These are phyloP conservation scores for Colletotrichum magnum DNA, from an alignment of 2,329 filamentous ascomycete genomes.

Conservation along the genomic window DNA sequence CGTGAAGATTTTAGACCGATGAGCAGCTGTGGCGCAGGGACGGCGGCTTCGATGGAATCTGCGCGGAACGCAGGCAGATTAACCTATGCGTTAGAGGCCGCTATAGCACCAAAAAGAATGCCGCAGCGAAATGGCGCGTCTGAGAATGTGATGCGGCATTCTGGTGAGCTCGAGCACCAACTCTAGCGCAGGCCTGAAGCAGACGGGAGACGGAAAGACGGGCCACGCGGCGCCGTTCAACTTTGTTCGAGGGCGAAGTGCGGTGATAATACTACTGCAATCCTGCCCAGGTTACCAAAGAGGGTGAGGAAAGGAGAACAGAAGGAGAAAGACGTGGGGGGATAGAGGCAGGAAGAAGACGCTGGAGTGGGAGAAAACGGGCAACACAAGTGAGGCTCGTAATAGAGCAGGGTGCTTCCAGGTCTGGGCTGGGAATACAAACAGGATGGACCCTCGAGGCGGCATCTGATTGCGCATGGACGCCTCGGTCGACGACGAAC, in stretches of 20 bases:
- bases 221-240: slow-evolving; percentile 21
- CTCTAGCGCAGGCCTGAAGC: slow-evolving; percentile 29
- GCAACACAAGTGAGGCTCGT: slow-evolving; percentile 30
- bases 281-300: too few relatives aligned
- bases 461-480: slow-evolving; percentile 27
- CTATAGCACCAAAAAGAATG: slow-evolving; percentile 33
- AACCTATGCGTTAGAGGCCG: slow-evolving; percentile 21
- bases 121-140: slow-evolving; percentile 24
- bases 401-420: slow-evolving; percentile 26
- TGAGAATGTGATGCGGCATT: slow-evolving; percentile 33
- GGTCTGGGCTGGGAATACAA: slow-evolving; percentile 18
- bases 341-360: not conserved
- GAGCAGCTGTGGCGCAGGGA: slow-evolving; percentile 26
- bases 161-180: slow-evolving; percentile 27
- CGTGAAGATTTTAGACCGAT: slow-evolving; percentile 23
- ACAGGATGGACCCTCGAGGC: slow-evolving; percentile 23
- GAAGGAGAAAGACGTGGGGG: not conserved
- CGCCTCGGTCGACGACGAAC: slow-evolving; percentile 18
- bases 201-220: slow-evolving; percentile 18
- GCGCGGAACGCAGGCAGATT: slow-evolving; percentile 33
- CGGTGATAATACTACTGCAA: too few relatives aligned
- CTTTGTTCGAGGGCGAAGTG: slow-evolving; percentile 3
- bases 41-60: slow-evolving; percentile 32
- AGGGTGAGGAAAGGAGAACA: not conserved
- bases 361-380: not conserved